phyloP scores from a whole-genome alignment of 306 rosid species.

The Geum urbanum region DNA sequence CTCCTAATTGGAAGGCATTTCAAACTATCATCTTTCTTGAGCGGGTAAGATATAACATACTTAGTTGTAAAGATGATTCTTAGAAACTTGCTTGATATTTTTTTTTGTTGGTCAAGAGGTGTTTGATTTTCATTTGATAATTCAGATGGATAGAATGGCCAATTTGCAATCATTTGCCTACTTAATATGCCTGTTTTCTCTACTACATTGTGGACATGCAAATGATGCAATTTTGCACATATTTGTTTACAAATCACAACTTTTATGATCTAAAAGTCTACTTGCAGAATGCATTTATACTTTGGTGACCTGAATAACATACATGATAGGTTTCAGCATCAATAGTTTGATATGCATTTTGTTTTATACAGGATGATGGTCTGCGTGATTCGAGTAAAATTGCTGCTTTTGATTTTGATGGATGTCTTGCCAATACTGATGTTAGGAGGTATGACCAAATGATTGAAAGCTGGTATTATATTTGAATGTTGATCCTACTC shows the following conservation, averaged over 20 bases:
- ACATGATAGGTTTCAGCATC: background rate
- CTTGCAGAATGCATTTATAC: background rate
- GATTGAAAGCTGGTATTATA: too few species aligned
- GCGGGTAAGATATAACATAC: conserved; percentile 49
- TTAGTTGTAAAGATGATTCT: background rate
- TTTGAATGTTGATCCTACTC: too few species aligned
- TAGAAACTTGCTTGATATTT: conserved; percentile 21
- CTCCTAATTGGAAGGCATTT: conserved; percentile 89
- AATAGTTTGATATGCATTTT: conserved; percentile 6
- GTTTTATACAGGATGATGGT: conserved; percentile 65
- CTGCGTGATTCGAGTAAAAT: conserved; percentile 73
- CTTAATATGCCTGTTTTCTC: background rate
- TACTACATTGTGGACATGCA: background rate
- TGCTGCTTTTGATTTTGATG: conserved; percentile 99
- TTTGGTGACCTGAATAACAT: background rate
- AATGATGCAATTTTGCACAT: background rate
- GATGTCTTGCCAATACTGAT: conserved; percentile 75
- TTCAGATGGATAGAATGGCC: background rate
- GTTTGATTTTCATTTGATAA: background rate
- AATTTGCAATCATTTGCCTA: background rate
- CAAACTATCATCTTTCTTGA: conserved; percentile 77
- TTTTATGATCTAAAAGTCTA: background rate
- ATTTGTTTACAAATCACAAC: background rate
- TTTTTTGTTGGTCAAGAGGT: background rate
- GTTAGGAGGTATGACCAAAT: conserved; percentile 45